phyloP scores from a whole-genome alignment of 1,284 basidiomycete species.

The Malassezia sp. region DNA sequence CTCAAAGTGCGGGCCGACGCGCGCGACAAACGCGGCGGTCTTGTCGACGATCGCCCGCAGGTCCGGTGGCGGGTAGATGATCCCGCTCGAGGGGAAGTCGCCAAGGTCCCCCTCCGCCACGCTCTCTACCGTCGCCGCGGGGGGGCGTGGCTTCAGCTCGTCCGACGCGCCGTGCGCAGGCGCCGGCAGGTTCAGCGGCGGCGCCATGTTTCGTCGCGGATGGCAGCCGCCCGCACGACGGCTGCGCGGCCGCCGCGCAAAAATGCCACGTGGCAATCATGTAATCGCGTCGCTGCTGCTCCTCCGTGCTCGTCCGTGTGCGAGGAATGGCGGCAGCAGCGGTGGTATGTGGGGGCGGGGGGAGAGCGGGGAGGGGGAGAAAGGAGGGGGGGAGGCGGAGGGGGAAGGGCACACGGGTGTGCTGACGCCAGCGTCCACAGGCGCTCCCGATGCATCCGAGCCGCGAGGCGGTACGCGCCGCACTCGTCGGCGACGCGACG shows the following conservation, averaged over 20 bases:
- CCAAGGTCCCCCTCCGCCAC: constrained; percentile 17
- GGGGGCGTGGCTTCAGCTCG: constrained; percentile 4
- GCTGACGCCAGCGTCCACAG: too few species aligned
- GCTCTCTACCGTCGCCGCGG: constrained; percentile 21
- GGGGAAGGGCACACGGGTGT: too few species aligned
- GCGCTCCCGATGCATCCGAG: too few species aligned
- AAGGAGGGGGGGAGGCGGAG: too few species aligned
- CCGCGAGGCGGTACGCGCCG: constrained; percentile 31
- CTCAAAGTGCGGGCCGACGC: constrained; percentile 40
- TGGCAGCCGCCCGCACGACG: too few species aligned
- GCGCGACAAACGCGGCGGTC: constrained; percentile 80
- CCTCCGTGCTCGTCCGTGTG: too few species aligned
- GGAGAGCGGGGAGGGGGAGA: too few species aligned
- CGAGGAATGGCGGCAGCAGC: too few species aligned
- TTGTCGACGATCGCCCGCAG: constrained; percentile 80
- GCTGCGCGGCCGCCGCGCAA: too few species aligned
- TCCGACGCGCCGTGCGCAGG: constrained; percentile 19
- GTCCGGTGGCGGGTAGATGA: constrained; percentile 48
- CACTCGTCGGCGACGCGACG: constrained; percentile 21
- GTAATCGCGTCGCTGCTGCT: too few species aligned
- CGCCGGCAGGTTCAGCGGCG: constrained; percentile 30
- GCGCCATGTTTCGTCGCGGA: constrained; percentile 11
- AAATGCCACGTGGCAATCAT: too few species aligned
- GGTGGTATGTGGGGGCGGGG: too few species aligned
- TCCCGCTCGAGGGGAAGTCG: constrained; percentile 31